Conservation (phyloP, 2,329 filamentous ascomycete species). For the Pseudocercospora crystallina region DNA sequence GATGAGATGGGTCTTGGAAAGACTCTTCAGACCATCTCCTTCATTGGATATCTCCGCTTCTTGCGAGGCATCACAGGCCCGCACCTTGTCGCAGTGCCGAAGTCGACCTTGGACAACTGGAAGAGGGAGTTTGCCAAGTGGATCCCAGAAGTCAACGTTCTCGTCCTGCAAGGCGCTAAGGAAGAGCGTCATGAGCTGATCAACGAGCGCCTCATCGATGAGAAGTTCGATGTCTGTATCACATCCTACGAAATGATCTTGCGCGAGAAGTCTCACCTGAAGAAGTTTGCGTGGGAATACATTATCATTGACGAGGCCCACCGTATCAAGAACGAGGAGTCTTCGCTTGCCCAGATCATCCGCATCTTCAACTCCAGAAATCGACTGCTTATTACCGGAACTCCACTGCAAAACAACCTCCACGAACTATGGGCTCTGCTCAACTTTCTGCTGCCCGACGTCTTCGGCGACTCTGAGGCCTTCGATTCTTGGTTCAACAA, state of each 20-base stretch:
- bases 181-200: slow-evolving; percentile 88
- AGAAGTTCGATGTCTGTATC: slow-evolving; percentile 96
- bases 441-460: slow-evolving; percentile 96
- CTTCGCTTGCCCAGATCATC: slow-evolving; percentile 92
- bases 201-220: slow-evolving; percentile 84
- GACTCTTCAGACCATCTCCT: slow-evolving; percentile 95
- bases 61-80: slow-evolving; percentile 86
- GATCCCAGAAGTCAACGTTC: slow-evolving; percentile 92
- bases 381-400: slow-evolving; percentile 91
- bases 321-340: slow-evolving; percentile 99
- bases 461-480: slow-evolving; percentile 93
- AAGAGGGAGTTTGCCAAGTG: slow-evolving; percentile 89
- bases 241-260: slow-evolving; percentile 99
- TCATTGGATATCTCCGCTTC: slow-evolving; percentile 90
- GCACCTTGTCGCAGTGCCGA: slow-evolving; percentile 88
- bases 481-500: slow-evolving; percentile 98
- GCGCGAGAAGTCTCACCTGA: slow-evolving; percentile 87
- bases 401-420: slow-evolving; percentile 94
- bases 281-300: slow-evolving; percentile 99
- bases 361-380: slow-evolving; percentile 95
- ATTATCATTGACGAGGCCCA: slow-evolving; percentile 99
- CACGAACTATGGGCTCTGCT: slow-evolving; percentile 97
- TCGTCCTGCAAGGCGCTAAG: slow-evolving; percentile 92
- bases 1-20: slow-evolving; percentile 99
- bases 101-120: slow-evolving; percentile 98